phyloP scores from a whole-genome alignment of 2,329 filamentous ascomycete genomes.

The Trichoderma aggressivum region DNA sequence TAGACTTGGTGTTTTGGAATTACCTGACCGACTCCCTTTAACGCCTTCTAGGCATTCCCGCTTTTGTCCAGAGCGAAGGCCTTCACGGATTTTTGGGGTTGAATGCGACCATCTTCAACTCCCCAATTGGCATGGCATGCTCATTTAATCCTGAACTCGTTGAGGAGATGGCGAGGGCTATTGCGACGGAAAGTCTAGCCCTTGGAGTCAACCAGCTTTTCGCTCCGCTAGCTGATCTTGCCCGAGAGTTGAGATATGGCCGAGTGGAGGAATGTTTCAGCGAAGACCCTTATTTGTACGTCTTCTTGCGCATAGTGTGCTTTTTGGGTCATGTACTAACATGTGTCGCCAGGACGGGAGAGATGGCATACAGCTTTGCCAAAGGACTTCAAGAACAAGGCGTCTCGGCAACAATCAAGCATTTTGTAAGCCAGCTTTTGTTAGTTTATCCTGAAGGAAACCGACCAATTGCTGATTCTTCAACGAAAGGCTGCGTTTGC shows the following conservation, averaged over 20 bases:
- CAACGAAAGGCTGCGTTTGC: not conserved
- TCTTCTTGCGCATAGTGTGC: not conserved
- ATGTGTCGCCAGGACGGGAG: not conserved
- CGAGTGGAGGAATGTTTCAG: conserved; percentile 6
- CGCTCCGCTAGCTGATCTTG: conserved; percentile 1
- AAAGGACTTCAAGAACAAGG: conserved; percentile 6
- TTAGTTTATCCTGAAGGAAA: not conserved
- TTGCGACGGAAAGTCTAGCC: conserved; percentile 1
- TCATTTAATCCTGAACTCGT: conserved; percentile 1
- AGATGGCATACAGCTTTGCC: conserved; percentile 8
- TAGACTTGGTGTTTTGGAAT: not conserved
- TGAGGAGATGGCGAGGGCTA: not conserved
- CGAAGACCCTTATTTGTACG: not conserved
- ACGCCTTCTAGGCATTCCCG: not conserved
- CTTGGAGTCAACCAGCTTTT: conserved; percentile 5
- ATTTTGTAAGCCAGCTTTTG: not conserved
- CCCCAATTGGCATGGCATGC: not conserved
- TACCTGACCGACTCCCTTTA: not conserved
- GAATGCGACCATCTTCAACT: conserved; percentile 8
- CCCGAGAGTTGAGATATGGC: conserved; percentile 1
- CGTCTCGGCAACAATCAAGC: not conserved
- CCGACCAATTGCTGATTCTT: not conserved
- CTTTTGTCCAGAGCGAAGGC: conserved; percentile 2
- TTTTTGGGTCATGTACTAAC: not conserved
- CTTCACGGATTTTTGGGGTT: not conserved